Evolutionary conservation across 305 asterid genomes (phyloP), one percentile per base, ranked within the genome.

Genomic region (Plantago lanceolata): DNA sequence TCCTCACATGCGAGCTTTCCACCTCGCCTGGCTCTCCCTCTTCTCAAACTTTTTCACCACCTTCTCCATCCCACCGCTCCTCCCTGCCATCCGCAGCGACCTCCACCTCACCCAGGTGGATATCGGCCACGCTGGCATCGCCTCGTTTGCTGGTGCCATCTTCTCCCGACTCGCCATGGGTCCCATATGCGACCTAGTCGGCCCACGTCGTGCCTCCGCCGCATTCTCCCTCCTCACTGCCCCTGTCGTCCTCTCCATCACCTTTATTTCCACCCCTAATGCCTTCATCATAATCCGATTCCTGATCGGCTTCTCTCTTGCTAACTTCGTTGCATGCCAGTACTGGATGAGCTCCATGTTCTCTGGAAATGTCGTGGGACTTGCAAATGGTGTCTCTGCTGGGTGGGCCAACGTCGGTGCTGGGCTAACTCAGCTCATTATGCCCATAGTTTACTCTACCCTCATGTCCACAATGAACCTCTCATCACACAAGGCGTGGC

Each of bases 291-390:
- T 73, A 11, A 37, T 67, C 24, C 82, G 89, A 6, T 79, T 85
- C 15, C 24, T 83, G 5, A 81, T 79, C 35, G 89, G 94, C 0
- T 76, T 85, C 61, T 77, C 73, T 13, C 72, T 85, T n/a, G 94
- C 87, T 0, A 81, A 81, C 72, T 85, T 85, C 44, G 87, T 85
- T 24, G 74, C 94, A 3, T 79, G 68, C 62, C 94, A 85, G 48
- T 85, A 77, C 60, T 85, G 89, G 94, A 83, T 85, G 94, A 75
- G 79, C 71, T 83, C 84, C 63, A 79, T 85, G 86, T 85, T 85
- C 61, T 74, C 94, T 33, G 75, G 71, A 33, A 35, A 74, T 19
- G 76, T 81, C 43, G 85, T 83, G 6, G 94, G 79, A 0, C 69
- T 67, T 5, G 87, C 94, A 2, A 85, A 81, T 65, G 94, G 84